phyloP scores from a whole-genome alignment of 306 rosid species.

The Cicer cuneatum region DNA sequence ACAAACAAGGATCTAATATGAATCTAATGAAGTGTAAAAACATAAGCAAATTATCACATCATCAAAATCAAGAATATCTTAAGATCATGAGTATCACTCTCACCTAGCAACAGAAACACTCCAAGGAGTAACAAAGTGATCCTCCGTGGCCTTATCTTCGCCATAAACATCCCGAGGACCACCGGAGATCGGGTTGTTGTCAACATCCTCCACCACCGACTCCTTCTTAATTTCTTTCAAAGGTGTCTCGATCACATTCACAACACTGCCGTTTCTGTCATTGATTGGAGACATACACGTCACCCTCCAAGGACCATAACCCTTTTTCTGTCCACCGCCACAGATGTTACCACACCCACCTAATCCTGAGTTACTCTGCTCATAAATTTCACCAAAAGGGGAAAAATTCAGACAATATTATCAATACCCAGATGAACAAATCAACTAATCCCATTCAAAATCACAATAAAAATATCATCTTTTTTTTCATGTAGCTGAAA shows the following conservation, averaged over 20 bases:
- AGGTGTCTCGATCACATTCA: conserved; percentile 64
- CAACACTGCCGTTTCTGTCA: conserved; percentile 68
- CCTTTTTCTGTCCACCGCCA: conserved; percentile 53
- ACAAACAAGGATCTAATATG: conserved; percentile 7
- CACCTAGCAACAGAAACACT: conserved; percentile 89
- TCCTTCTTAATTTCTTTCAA: conserved; percentile 56
- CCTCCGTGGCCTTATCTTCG: conserved; percentile 87
- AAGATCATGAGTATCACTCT: conserved; percentile 50
- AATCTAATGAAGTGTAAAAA: conserved; percentile 23
- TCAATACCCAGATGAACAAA: conserved; percentile 38
- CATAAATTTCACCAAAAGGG: conserved; percentile 12
- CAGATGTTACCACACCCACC: conserved; percentile 52
- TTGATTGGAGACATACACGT: conserved; percentile 60
- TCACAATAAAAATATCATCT: conserved; percentile 4
- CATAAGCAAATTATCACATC: background rate
- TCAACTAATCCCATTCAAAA: conserved; percentile 24
- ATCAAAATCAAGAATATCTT: background rate
- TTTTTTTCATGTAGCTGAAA: background rate
- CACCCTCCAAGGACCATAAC: conserved; percentile 59
- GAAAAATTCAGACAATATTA: conserved; percentile 1
- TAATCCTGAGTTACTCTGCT: conserved; percentile 65
- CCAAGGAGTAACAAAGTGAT: conserved; percentile 93
- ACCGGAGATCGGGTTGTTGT: conserved; percentile 53
- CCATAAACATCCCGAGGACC: conserved; percentile 78
- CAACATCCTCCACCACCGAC: conserved; percentile 55